Evolutionary conservation across 352 stramenopile species (phyloP).

Genomic region (Phytophthora nicotianae): DNA sequence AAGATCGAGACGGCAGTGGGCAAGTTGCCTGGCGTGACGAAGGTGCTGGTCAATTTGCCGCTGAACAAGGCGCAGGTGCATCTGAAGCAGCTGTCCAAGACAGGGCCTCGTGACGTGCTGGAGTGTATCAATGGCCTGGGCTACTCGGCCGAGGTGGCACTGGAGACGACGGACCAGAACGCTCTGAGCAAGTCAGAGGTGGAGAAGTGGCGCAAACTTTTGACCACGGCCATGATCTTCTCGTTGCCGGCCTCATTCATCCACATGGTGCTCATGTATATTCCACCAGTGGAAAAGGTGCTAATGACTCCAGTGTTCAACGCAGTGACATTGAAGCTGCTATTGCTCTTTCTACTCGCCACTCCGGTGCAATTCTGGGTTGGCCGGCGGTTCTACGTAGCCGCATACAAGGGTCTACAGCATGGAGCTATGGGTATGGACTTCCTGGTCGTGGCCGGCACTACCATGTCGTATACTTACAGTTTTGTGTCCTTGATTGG

Average conservation of each 20-base stretch:
- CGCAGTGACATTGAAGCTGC: conserved; percentile 71
- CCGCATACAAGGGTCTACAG: conserved; percentile 79
- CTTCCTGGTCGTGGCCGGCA: conserved; percentile 86
- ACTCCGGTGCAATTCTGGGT: conserved; percentile 89
- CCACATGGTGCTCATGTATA: conserved; percentile 89
- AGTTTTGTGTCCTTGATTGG: conserved; percentile 82
- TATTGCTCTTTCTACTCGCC: conserved; percentile 85
- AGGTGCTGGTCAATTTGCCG: conserved; percentile 66
- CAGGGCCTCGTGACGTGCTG: conserved; percentile 73
- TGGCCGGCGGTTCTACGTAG: conserved; percentile 80
- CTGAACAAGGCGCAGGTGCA: conserved; percentile 79
- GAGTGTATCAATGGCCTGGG: conserved; percentile 70
- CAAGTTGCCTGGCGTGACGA: conserved; percentile 72
- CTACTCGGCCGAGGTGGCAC: conserved; percentile 62
- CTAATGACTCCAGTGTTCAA: conserved; percentile 83
- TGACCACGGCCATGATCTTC: conserved; percentile 82
- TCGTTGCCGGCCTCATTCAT: conserved; percentile 85
- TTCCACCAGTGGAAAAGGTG: conserved; percentile 62
- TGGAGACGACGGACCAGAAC: conserved; percentile 63
- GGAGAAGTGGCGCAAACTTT: conserved; percentile 72
- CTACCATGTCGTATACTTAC: conserved; percentile 88
- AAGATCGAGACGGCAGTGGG: conserved; percentile 74
- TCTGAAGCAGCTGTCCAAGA: conserved; percentile 79
- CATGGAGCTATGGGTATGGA: conserved; percentile 91
- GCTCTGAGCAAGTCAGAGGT: conserved; percentile 74